Conservation (phyloP, 1,284 basidiomycete genomes). For the Pseudozyma flocculosa region DNA sequence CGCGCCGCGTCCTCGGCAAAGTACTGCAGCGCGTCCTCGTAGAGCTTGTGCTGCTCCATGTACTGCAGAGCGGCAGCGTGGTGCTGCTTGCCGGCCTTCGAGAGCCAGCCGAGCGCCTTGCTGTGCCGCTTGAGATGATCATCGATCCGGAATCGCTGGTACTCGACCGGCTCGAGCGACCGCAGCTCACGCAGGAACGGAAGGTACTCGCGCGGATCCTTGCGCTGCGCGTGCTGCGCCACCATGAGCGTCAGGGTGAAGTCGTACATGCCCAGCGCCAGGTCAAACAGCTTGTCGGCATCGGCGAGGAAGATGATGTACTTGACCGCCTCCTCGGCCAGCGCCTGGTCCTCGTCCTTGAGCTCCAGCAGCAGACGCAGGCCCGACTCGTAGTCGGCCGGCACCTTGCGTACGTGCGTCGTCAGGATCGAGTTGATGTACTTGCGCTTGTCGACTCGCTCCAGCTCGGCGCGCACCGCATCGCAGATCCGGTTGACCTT, state of each 20-base stretch:
- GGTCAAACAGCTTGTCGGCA: constrained; percentile 86
- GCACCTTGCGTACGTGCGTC: constrained; percentile 85
- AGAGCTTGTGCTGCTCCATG: constrained; percentile 75
- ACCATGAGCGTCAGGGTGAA: constrained; percentile 93
- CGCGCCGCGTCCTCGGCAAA: constrained; percentile 16
- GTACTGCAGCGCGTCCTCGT: constrained; percentile 39
- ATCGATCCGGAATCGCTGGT: constrained; percentile 89
- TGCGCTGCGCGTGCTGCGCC: constrained; percentile 91
- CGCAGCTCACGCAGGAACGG: constrained; percentile 91
- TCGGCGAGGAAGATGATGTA: constrained; percentile 98
- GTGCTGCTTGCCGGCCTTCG: constrained; percentile 70
- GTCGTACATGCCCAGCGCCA: constrained; percentile 97
- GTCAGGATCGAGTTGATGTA: constrained; percentile 91
- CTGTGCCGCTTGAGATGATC: constrained; percentile 79
- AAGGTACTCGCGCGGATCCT: constrained; percentile 97
- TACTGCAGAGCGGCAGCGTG: constrained; percentile 82
- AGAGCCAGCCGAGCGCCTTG: constrained; percentile 75
- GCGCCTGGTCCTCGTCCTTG: constrained; percentile 69
- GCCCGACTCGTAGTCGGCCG: constrained; percentile 86
- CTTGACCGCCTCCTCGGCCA: constrained; percentile 93
- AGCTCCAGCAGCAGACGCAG: constrained; percentile 75
- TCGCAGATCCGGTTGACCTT: constrained; percentile 77
- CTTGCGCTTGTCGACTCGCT: constrained; percentile 68
- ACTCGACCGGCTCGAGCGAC: constrained; percentile 70
- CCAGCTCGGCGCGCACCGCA: constrained; percentile 72